Evolutionary conservation across 2,329 filamentous ascomycete genomes (phyloP), one percentile per base, ranked within the genome.

Genomic region (Aschersonia sp.): DNA sequence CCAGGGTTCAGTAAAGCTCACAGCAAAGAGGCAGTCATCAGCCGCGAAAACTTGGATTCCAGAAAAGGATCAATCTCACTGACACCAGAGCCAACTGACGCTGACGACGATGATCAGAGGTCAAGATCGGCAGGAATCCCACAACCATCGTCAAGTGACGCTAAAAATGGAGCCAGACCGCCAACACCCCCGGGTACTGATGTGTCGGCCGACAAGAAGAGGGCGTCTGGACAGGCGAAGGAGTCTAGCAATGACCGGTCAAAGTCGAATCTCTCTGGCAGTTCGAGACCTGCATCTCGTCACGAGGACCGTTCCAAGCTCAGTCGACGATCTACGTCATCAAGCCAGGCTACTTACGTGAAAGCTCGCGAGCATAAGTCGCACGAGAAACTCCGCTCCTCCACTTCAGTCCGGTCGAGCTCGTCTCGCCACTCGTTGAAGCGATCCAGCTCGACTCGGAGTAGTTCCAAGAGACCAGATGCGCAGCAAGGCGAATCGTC

Each of bases 1-100:
- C 87, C 89, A 2, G 74, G 75, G 9, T 88, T 94, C 65, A 92
- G 85, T 66, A 96, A 94, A 66, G 85, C 85, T 9, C 87, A 94
- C 64, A 94, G 88, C 71, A 92, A 89, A 64, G 91, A 96, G 67
- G 78, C 80, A 43, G 78, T 95, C 47, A 74, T 78, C 53, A 82
- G 78, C 59, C 71, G 70, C 47, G 76, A 81, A 44, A 72, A 77
- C 47, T 54, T 76, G 45, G 61, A 65, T 28, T 50, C 54, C 5
- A 55, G 50, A 20, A 48, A 44, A 28, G 48, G 48, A 30, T 62
- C 59, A 52, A 64, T 78, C 48, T 74, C 74, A 1, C 62, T 73
- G 45, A 89, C 85, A 1, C 85, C 85, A 20, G 83, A 88, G 51
- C 73, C 82, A 29, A 88, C 84, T 29, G 84, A 88, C 58, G 56